Percentiles rank a stretch among this genome's conserved stretches.
These are phyloP conservation scores for Lichtheimia ornata DNA, from an alignment of 371 early-diverging fungal species.

Conservation along the genomic window DNA sequence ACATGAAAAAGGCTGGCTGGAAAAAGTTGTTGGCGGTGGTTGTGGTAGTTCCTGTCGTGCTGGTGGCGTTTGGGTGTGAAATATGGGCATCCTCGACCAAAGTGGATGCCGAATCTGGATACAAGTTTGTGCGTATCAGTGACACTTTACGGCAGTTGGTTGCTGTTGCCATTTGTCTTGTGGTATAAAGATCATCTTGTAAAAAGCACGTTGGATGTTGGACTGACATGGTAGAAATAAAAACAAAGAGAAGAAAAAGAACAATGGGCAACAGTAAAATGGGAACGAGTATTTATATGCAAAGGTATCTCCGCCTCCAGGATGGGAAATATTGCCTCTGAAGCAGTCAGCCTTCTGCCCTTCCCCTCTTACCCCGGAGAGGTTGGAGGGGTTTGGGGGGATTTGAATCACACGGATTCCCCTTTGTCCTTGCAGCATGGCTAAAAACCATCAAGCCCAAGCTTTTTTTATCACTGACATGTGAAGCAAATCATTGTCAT, in stretches of 20 bases:
- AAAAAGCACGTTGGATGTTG: conserved; percentile 2
- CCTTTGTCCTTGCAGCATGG: too few species aligned
- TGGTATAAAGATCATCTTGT: conserved; percentile 3
- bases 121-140: too few species aligned
- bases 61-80: too few species aligned
- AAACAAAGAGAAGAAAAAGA: neutral
- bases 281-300: neutral
- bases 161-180: neutral
- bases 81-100: too few species aligned
- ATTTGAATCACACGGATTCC: too few species aligned
- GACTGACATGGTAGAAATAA: conserved; percentile 7
- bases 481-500: neutral
- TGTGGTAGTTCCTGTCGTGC: neutral
- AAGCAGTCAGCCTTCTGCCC: neutral
- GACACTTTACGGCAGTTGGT: neutral
- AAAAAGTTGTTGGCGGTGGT: conserved; percentile 1
- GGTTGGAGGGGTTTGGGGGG: too few species aligned
- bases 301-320: neutral
- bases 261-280: neutral
- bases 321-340: neutral
- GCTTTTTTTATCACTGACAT: neutral
- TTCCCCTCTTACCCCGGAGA: too few species aligned
- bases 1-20: conserved; percentile 3
- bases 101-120: too few species aligned
- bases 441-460: too few species aligned